These are phyloP conservation scores for Picochlorum sp. DNA, from an alignment of 139 green algal genomes.

Conservation along the genomic window DNA sequence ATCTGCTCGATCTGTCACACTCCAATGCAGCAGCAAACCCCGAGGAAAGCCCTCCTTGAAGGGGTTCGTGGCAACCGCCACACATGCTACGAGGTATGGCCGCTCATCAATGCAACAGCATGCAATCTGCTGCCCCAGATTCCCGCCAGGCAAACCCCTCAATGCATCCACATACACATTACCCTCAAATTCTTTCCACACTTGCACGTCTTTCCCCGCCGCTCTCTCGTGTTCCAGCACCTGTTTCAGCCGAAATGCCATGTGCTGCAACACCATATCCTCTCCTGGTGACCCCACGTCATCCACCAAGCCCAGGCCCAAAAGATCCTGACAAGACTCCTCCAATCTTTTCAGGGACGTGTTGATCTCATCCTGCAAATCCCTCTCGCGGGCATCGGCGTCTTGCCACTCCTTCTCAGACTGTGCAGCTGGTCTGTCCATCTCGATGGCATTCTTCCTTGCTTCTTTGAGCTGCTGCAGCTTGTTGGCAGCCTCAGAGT, in stretches of 20 bases:
- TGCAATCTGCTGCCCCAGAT: conserved; percentile 11
- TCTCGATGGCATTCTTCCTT: no score
- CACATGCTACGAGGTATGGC: not conserved
- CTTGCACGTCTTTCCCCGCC: not conserved
- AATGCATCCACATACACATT: conserved; percentile 4
- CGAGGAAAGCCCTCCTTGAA: conserved; percentile 15
- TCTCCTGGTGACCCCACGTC: not conserved
- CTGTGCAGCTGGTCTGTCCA: no score
- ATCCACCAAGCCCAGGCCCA: no score
- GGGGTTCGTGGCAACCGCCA: not conserved
- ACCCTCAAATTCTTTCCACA: not conserved
- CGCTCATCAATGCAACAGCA: conserved; percentile 5
- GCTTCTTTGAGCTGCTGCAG: no score
- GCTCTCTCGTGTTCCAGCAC: not conserved
- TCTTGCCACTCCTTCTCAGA: no score
- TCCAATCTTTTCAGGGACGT: no score
- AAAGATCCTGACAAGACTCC: no score
- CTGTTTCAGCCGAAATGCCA: not conserved
- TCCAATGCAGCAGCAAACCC: conserved; percentile 32
- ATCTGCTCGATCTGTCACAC: not conserved
- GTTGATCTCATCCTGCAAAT: not conserved
- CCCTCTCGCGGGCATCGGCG: not conserved
- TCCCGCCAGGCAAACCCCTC: conserved; percentile 2
- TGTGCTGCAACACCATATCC: conserved; percentile 8
- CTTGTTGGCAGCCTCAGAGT: no score